Conservation (phyloP, 1,284 basidiomycete genomes). For the Peniophora sp. region DNA sequence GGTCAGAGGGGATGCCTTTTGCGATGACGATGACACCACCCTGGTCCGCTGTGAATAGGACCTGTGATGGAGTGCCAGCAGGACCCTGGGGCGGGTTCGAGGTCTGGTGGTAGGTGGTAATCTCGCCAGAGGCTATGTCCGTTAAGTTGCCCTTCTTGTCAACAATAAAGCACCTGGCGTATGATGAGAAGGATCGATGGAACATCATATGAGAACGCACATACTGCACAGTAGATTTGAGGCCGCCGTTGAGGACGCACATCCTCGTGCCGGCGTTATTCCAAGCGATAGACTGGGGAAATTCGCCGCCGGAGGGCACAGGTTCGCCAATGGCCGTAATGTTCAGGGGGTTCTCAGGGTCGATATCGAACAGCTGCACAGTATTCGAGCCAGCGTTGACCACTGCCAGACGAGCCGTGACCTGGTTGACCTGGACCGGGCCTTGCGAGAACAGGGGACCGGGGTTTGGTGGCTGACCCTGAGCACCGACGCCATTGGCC, state of each 20-base stretch:
- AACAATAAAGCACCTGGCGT: constrained; percentile 30
- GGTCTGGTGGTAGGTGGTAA: constrained; percentile 15
- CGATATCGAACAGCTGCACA: constrained; percentile 17
- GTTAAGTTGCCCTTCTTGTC: constrained; percentile 30
- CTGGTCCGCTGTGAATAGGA: neutral
- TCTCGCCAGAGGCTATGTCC: constrained; percentile 9
- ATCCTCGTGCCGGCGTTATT: constrained; percentile 31
- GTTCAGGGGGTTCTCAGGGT: constrained; percentile 31
- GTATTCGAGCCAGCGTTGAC: constrained; percentile 20
- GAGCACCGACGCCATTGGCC: no score
- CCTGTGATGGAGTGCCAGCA: neutral
- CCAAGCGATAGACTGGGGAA: constrained; percentile 39
- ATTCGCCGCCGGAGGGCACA: constrained; percentile 35
- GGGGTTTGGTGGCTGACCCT: constrained; percentile 5
- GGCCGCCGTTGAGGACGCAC: constrained; percentile 41
- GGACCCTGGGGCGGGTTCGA: neutral
- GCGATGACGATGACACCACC: neutral
- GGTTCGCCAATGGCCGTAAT: constrained; percentile 34
- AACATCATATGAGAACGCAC: constrained; percentile 5
- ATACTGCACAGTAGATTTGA: constrained; percentile 37
- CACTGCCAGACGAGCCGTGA: constrained; percentile 24
- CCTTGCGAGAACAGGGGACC: constrained; percentile 35
- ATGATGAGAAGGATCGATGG: neutral
- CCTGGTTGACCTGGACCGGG: constrained; percentile 20
- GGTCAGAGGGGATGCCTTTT: neutral